Conservation (phyloP, 2,329 filamentous ascomycete genomes). For the Rhinocladiella mackenziei region DNA sequence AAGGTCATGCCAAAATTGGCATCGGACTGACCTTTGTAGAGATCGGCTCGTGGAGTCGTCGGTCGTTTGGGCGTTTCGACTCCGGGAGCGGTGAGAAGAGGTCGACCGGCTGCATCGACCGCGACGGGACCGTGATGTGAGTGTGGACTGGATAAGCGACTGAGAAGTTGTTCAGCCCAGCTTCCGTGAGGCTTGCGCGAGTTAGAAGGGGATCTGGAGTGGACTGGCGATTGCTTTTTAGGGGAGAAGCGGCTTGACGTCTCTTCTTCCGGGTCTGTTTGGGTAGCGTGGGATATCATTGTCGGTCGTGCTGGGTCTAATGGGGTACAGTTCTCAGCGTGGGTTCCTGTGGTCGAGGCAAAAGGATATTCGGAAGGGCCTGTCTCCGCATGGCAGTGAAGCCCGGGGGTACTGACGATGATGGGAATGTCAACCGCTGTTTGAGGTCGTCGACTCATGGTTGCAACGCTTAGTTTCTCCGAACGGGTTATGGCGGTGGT, state of each 20-base stretch:
- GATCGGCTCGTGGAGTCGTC: slow-evolving; percentile 19
- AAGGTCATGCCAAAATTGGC: slow-evolving; percentile 24
- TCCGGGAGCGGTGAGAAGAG: slow-evolving; percentile 10
- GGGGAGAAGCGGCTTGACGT: background rate
- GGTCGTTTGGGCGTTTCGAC: slow-evolving; percentile 10
- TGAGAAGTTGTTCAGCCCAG: slow-evolving; percentile 16
- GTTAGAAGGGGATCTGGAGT: slow-evolving; percentile 8
- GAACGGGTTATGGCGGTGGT: no score
- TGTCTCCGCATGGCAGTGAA: slow-evolving; percentile 6
- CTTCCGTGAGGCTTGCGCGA: slow-evolving; percentile 7
- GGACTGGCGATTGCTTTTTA: slow-evolving; percentile 2
- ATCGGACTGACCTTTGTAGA: slow-evolving; percentile 20
- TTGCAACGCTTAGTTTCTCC: no score
- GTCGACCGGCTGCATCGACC: background rate
- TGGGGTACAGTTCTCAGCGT: background rate
- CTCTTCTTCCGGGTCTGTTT: slow-evolving; percentile 13
- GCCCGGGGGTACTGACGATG: slow-evolving; percentile 16
- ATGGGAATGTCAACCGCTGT: slow-evolving; percentile 20
- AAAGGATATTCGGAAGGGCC: slow-evolving; percentile 2
- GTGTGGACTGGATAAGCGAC: slow-evolving; percentile 8
- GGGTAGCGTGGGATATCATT: slow-evolving; percentile 18
- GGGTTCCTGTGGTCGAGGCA: background rate
- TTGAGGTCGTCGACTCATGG: slow-evolving; percentile 3
- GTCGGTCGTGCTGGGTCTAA: background rate
- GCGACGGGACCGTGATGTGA: slow-evolving; percentile 1